These are phyloP conservation scores for Dimocarpus longan DNA, from an alignment of 345 rosid species.

Conservation along the genomic window DNA sequence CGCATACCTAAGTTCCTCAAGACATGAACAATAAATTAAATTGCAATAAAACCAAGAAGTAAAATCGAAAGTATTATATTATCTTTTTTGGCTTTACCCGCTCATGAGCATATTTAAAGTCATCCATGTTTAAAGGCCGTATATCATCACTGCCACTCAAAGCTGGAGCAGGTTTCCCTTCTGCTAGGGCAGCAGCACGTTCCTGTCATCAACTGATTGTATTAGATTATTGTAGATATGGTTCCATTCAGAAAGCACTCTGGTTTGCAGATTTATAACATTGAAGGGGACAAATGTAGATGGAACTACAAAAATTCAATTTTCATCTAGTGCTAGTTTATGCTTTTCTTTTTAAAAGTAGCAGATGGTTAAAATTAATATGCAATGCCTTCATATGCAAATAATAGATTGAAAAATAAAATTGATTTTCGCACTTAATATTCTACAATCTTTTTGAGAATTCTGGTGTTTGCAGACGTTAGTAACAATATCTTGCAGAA, in stretches of 20 bases:
- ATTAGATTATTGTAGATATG: constrained; percentile 1
- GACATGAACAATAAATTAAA: not conserved
- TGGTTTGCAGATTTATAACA: not conserved
- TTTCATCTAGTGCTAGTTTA: not conserved
- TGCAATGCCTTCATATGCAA: not conserved
- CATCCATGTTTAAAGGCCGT: constrained; percentile 75
- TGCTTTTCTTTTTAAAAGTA: not conserved
- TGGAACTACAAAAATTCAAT: too few species aligned
- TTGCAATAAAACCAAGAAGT: not conserved
- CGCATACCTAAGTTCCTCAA: constrained; percentile 58
- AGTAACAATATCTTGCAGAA: not conserved
- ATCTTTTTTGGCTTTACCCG: constrained; percentile 47
- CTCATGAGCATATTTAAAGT: constrained; percentile 80
- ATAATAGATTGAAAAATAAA: not conserved
- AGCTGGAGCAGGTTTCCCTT: constrained; percentile 75
- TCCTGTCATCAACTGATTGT: constrained; percentile 52
- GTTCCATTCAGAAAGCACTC: not conserved
- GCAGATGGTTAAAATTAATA: not conserved
- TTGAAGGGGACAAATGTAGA: not conserved
- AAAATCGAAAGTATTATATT: not conserved
- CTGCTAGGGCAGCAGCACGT: constrained; percentile 64
- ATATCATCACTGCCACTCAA: constrained; percentile 68
- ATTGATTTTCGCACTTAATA: not conserved
- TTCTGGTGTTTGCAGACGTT: too few species aligned
- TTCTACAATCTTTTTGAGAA: too few species aligned